These are phyloP conservation scores for Aspergillus melleus DNA, from an alignment of 2,329 filamentous ascomycete genomes.

Conservation along the genomic window DNA sequence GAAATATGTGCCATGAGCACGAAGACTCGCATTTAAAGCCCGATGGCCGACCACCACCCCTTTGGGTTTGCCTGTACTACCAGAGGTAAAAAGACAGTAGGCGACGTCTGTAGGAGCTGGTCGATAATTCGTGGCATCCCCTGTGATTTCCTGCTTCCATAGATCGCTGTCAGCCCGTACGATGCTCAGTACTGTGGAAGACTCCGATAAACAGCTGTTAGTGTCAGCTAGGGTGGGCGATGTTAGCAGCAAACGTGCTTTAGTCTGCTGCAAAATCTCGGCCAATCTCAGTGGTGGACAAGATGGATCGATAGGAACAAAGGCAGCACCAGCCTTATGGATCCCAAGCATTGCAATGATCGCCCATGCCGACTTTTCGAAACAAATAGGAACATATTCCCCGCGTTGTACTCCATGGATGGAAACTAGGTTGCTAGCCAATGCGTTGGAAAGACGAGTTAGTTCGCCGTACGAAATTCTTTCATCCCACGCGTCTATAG, in stretches of 20 bases:
- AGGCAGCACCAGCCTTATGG: background rate
- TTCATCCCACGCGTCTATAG: no score
- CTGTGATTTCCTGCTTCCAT: no score
- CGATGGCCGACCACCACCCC: background rate
- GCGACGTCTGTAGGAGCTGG: background rate
- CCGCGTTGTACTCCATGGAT: no score
- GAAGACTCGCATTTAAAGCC: background rate
- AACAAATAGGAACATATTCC: background rate
- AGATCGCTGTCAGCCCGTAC: no score
- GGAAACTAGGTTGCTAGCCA: no score
- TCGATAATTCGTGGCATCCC: no score
- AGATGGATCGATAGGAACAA: background rate
- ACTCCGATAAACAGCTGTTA: no score
- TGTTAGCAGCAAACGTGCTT: background rate
- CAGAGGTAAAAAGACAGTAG: background rate
- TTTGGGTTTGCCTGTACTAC: background rate
- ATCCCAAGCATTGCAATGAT: background rate
- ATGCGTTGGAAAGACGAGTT: no score
- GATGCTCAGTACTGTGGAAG: no score
- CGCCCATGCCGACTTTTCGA: background rate
- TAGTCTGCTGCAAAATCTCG: background rate
- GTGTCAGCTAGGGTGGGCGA: no score
- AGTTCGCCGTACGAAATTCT: no score
- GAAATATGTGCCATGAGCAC: background rate
- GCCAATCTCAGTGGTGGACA: no score